Evolutionary conservation across 2,329 filamentous ascomycete genomes (phyloP), one percentile per base, ranked within the genome.

Genomic region (Arthrobotrys conoides): DNA sequence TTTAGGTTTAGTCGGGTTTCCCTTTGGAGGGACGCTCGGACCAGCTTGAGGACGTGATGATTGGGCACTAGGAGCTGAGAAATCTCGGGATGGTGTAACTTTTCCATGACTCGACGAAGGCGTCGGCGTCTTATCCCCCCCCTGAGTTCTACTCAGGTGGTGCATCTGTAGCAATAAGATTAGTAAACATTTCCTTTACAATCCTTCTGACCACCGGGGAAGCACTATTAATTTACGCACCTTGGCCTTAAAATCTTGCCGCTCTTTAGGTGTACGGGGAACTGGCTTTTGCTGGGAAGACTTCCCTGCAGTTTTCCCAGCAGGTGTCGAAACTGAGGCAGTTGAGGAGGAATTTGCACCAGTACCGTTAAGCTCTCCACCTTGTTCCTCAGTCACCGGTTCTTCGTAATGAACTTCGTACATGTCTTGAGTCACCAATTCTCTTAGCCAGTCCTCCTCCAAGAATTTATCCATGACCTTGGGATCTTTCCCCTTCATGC

Each of bases 351-450:
- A 36, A 8, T 36, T 36, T 10, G 33, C 8, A 36, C 4, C 33
- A 36, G 6, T 10, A 36, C 4, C 33, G 6, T 16, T 16, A 4
- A 12, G 1, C 36, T 44, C 59, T 18, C 12, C 59, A 24, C 14
- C 33, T 80, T 94, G 91, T 65, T 91, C 89, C 0, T 86, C 85
- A 0, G 89, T 90, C 22, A 94, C 83, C 12, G 87, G 87, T 63
- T 90, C 89, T 10, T 88, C 85, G 71, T 92, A 91, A 80, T 94
- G 91, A 80, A 89, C 87, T 80, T 92, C 90, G 80, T 93, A 93
- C 0, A 91, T 91, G 80, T 95, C 91, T 0, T 91, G 92, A 46
- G 91, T 88, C 2, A 89, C 87, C 71, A 95, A 90, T 0, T 85
- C 85, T 12, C 86, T 84, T 59, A 92, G 88, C 8, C 84, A 84